These are phyloP conservation scores for Mastigamoeba balamuthi DNA, from an alignment of 78 protist species.

Conservation along the genomic window DNA sequence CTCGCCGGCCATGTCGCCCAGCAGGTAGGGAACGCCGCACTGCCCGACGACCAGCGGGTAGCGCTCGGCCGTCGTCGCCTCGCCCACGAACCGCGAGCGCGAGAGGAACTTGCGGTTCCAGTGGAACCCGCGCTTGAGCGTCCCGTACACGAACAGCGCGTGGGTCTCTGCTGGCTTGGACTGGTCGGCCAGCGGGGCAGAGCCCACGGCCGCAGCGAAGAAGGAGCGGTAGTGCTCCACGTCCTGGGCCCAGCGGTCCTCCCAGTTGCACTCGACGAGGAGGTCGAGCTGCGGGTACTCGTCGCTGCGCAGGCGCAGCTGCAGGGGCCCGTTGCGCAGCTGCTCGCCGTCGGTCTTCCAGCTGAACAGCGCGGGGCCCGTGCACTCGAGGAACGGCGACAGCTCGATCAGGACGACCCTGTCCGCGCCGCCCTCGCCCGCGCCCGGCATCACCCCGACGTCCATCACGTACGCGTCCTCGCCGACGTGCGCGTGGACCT, in stretches of 20 bases:
- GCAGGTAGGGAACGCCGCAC: constrained; percentile 7
- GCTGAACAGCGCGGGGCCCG: constrained; percentile 6
- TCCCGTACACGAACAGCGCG: constrained; percentile 4
- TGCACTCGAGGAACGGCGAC: constrained; percentile 5
- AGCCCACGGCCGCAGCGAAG: background rate
- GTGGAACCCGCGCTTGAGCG: constrained; percentile 3
- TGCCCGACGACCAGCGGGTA: background rate
- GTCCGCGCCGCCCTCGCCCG: background rate
- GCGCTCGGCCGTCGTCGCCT: background rate
- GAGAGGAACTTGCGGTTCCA: constrained; percentile 8
- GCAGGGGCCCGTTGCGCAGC: background rate
- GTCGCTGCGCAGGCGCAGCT: background rate
- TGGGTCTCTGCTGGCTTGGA: background rate
- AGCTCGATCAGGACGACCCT: constrained; percentile 1
- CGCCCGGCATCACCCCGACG: background rate
- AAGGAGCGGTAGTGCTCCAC: background rate
- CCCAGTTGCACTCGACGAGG: constrained; percentile 4
- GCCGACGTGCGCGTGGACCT: background rate
- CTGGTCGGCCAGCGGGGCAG: background rate
- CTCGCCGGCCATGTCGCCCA: background rate
- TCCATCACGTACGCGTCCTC: background rate
- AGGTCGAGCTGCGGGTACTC: background rate
- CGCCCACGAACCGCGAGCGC: background rate
- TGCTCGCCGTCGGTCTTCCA: constrained; percentile 1
- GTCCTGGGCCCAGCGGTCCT: background rate